Base-by-base conservation (phyloP, 2,329 filamentous ascomycete species). In the Grosmannia huntii region DNA sequence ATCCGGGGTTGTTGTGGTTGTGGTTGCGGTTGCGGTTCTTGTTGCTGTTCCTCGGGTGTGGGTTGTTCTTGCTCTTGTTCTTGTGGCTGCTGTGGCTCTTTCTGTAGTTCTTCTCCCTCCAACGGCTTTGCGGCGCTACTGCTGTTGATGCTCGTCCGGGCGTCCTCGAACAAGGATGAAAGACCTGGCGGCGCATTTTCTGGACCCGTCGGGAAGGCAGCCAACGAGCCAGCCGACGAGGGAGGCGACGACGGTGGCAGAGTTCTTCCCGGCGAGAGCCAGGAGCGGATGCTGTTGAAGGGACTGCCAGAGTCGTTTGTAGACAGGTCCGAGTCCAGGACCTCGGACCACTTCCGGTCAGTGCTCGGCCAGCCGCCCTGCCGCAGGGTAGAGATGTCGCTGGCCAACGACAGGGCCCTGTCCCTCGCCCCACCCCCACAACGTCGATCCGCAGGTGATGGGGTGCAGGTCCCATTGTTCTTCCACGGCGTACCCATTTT, bases 1-100 rank as follows among this genome's bases (percentile, higher is more conserved):
- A 78, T 62, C 66, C 76, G 60, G 61, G 71, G 61, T 68, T 48
- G 59, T 44, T 51, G 57, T 68, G 52, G 59, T 48, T 53, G 59
- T 41, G 53, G 54, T 21, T 41, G 49, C 10, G 19, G 41, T 52
- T 14, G 53, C 27, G 41, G 49, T 38, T 38, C 14, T 38, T 38
- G 36, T 16, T 38, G 10, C 9, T 14, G 36, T 14, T 38, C 2
- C 9, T 38, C 12, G 4, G 12, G 36, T 14, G 16, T 38, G 31
- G n/a, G n/a, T 36, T 36, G 33, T 3, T 36, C 33, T 36, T 36
- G 33, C 7, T 36, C 5, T 16, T 23, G 41, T 48, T 19, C 48
- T 33, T 48, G 49, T 23, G 46, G 57, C 9, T 23, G 55, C 53
- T 9, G 36, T 5, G 14, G 36, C 36, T 16, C 36, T 38, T 38